phyloP scores from a whole-genome alignment of 768 basidiomycete species.

The Porpolomopsis calyptriformis region DNA sequence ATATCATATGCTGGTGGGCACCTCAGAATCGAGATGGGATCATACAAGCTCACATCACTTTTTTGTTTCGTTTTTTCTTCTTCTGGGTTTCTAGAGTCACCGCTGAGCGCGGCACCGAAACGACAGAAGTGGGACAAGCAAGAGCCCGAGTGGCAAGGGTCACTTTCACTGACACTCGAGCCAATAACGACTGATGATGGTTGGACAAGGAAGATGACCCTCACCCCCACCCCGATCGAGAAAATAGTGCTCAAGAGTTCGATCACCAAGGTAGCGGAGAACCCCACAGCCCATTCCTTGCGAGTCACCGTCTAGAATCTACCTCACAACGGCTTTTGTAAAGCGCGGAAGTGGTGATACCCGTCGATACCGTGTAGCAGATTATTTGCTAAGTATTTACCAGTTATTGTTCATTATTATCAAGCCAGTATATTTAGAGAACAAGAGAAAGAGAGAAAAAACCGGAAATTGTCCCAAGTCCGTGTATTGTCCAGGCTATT shows the following conservation, averaged over 20 bases:
- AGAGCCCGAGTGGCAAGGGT: neutral
- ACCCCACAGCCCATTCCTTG: neutral
- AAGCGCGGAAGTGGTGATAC: too few relatives aligned
- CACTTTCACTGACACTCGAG: neutral
- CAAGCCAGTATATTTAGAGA: too few relatives aligned
- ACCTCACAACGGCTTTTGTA: too few relatives aligned
- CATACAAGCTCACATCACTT: neutral
- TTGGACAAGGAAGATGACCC: neutral
- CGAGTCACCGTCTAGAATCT: neutral
- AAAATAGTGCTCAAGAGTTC: constrained; percentile 42
- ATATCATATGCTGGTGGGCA: constrained; percentile 43
- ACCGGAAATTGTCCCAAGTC: too few relatives aligned
- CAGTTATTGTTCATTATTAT: too few relatives aligned
- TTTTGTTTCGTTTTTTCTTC: too few relatives aligned
- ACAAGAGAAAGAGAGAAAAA: too few relatives aligned
- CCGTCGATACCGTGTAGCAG: too few relatives aligned
- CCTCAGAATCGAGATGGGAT: neutral
- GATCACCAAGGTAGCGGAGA: constrained; percentile 21
- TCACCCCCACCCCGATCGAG: constrained; percentile 9
- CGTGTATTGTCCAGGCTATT: too few relatives aligned
- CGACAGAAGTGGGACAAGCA: neutral
- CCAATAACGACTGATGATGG: constrained; percentile 9
- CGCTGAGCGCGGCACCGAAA: constrained; percentile 5
- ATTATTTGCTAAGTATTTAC: too few relatives aligned
- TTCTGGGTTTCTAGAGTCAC: neutral